phyloP scores from a whole-genome alignment of 1,139 yeast genomes.

The Wickerhamomyces sp. region DNA sequence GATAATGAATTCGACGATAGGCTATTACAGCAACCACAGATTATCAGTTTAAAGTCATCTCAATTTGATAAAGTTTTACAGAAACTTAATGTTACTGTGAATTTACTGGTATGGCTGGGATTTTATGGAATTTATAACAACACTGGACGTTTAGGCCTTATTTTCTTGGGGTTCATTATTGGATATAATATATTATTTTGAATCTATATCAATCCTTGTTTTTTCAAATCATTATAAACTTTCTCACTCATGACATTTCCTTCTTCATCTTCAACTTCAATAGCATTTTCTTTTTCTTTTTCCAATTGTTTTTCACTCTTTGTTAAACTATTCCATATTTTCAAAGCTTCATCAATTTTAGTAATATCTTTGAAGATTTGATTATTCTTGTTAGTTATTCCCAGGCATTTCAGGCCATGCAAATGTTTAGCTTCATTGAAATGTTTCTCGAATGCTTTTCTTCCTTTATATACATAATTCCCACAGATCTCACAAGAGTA shows the following conservation, averaged over 20 bases:
- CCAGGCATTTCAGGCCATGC: constrained; percentile 72
- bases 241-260: constrained; percentile 89
- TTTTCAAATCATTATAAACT: constrained; percentile 78
- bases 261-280: constrained; percentile 86
- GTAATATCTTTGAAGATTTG: constrained; percentile 61
- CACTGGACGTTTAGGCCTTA: not conserved
- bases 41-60: not conserved
- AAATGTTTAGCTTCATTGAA: constrained; percentile 66
- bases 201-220: constrained; percentile 63
- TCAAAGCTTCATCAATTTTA: constrained; percentile 62
- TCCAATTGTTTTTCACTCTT: constrained; percentile 36
- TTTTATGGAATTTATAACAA: not conserved
- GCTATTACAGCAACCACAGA: not conserved
- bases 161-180: not conserved
- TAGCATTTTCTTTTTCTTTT: constrained; percentile 48
- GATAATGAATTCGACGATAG: not conserved
- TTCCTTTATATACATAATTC: constrained; percentile 67
- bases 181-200: not conserved
- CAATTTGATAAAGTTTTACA: not conserved
- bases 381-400: constrained; percentile 43
- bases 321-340: constrained; percentile 48
- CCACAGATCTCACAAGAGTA: constrained; percentile 89
- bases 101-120: not conserved
- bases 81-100: not conserved
- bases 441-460: constrained; percentile 68